phyloP scores from a whole-genome alignment of 148 eudicot species.

The Rhododendron williamsianum region DNA sequence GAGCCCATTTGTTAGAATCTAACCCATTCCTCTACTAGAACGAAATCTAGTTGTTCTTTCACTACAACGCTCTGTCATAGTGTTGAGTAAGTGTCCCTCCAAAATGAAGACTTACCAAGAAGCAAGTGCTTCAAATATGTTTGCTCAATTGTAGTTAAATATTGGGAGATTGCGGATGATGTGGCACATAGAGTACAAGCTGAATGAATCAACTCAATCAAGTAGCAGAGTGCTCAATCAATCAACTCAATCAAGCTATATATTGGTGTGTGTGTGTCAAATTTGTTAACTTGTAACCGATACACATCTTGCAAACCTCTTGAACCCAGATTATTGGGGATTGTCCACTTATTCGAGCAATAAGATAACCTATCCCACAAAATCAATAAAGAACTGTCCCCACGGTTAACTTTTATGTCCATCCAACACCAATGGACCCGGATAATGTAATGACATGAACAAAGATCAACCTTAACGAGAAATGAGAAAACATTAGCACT shows the following conservation, averaged over 20 bases:
- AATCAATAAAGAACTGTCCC: not conserved
- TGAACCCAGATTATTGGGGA: not conserved
- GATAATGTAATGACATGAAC: not conserved
- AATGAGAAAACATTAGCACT: not conserved
- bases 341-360: not conserved
- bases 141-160: too few relatives aligned
- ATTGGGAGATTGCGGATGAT: not conserved
- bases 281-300: not conserved
- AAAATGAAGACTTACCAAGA: too few relatives aligned
- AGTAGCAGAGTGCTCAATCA: not conserved
- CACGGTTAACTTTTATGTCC: not conserved
- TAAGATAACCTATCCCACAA: conserved; percentile 1
- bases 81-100: too few relatives aligned
- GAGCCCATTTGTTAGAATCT: not conserved
- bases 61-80: too few relatives aligned
- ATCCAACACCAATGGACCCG: not conserved
- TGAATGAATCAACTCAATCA: not conserved
- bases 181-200: not conserved
- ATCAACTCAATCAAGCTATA: not conserved
- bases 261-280: not conserved
- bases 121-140: too few relatives aligned
- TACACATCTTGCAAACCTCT: not conserved
- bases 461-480: not conserved
- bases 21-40: too few relatives aligned
- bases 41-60: too few relatives aligned